A percentile compares a stretch with the other conserved stretches of the same genome.
Conservation (phyloP, 352 stramenopile species). For the Phytophthora pinifolia region DNA sequence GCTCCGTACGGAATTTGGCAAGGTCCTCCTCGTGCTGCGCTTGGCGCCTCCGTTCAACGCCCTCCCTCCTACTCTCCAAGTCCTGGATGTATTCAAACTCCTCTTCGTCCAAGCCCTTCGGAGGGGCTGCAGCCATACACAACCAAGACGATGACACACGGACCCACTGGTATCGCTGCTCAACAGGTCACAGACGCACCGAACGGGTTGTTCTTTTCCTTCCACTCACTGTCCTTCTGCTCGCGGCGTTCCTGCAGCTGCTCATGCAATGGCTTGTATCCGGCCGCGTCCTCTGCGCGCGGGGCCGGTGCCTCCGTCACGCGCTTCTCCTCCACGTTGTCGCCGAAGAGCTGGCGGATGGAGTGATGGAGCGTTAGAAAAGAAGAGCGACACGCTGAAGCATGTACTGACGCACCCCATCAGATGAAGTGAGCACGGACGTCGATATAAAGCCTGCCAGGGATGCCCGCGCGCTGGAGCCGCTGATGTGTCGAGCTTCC, state of each 20-base stretch:
- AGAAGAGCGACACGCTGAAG: neutral
- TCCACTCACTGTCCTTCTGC: conserved; percentile 86
- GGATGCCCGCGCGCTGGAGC: conserved; percentile 30
- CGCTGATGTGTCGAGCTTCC: conserved; percentile 25
- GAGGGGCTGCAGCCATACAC: conserved; percentile 45
- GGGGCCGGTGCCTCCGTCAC: conserved; percentile 64
- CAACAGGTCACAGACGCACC: conserved; percentile 32
- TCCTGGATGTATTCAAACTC: conserved; percentile 83
- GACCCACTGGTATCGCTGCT: neutral
- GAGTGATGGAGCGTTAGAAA: too few species aligned
- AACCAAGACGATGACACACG: neutral
- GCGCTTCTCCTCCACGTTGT: conserved; percentile 84
- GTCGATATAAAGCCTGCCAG: conserved; percentile 84
- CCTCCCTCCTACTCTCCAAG: conserved; percentile 57
- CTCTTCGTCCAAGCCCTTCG: conserved; percentile 86
- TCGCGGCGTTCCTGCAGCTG: conserved; percentile 78
- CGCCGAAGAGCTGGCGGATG: conserved; percentile 71
- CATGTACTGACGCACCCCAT: conserved; percentile 54
- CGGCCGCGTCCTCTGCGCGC: conserved; percentile 36
- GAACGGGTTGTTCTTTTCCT: conserved; percentile 89
- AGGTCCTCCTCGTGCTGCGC: conserved; percentile 76
- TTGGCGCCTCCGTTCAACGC: conserved; percentile 49
- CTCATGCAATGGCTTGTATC: conserved; percentile 81
- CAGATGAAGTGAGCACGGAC: conserved; percentile 77
- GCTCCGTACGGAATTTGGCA: conserved; percentile 61